phyloP scores from a whole-genome alignment of 148 eudicot species.

The Cornus kousa region DNA sequence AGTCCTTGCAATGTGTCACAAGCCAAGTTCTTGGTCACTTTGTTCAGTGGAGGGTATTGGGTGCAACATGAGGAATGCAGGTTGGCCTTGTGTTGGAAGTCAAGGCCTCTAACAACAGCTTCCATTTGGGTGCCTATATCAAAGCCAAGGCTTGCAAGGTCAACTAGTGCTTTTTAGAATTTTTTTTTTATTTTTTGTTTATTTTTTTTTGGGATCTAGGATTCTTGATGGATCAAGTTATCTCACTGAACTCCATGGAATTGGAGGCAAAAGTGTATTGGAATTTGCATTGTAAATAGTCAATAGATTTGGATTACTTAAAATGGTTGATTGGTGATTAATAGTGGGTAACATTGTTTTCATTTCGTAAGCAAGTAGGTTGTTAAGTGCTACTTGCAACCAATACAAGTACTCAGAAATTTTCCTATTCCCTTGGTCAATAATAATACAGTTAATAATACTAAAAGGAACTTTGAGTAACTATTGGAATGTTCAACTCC shows the following conservation, averaged over 20 bases:
- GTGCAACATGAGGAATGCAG: constrained; percentile 28
- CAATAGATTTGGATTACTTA: background rate
- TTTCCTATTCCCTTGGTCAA: background rate
- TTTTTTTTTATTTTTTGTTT: background rate
- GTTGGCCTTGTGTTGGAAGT: constrained; percentile 26
- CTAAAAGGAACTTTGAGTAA: background rate
- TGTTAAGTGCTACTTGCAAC: background rate
- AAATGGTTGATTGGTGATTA: background rate
- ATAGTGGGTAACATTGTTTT: background rate
- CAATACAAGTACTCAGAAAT: background rate
- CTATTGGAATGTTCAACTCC: background rate
- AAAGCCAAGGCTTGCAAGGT: background rate
- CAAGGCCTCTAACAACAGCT: constrained; percentile 27
- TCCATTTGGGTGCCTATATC: constrained; percentile 29
- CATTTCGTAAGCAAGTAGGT: background rate
- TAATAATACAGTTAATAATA: background rate
- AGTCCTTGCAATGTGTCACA: constrained; percentile 24
- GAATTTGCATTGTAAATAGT: background rate
- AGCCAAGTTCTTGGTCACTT: constrained; percentile 23
- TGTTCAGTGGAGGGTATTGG: constrained; percentile 30
- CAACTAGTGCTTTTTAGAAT: background rate
- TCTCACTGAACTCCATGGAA: background rate
- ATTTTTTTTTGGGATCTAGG: background rate
- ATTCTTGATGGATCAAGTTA: background rate
- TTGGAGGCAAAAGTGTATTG: background rate